Conservation (phyloP, 2,329 filamentous ascomycete genomes). For the Bipolaris oryzae region DNA sequence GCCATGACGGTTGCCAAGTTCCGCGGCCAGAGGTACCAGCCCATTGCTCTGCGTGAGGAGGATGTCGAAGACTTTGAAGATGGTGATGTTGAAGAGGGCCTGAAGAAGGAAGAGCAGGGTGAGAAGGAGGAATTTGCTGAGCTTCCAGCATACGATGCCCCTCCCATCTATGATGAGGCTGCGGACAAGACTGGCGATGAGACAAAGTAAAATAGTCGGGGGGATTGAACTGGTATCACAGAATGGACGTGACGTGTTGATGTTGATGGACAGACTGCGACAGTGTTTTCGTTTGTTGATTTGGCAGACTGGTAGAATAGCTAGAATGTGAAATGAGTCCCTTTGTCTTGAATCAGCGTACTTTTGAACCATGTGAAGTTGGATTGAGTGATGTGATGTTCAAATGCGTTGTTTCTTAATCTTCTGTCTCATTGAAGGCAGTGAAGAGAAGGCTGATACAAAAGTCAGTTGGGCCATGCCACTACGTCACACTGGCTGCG, state of each 20-base stretch:
- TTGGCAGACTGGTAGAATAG: constrained; percentile 4
- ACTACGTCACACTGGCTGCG: too few relatives aligned
- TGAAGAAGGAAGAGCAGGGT: constrained; percentile 21
- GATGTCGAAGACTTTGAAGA: constrained; percentile 38
- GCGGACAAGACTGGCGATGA: constrained; percentile 25
- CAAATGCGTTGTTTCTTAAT: neutral
- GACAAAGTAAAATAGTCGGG: constrained; percentile 21
- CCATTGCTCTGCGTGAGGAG: constrained; percentile 42
- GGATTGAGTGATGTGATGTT: neutral
- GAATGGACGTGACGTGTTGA: constrained; percentile 4
- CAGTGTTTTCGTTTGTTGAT: neutral
- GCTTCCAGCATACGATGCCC: constrained; percentile 46
- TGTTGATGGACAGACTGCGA: constrained; percentile 7
- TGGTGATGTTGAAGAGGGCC: constrained; percentile 25
- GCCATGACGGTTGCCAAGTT: constrained; percentile 65
- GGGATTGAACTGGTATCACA: neutral
- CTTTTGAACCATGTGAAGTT: neutral
- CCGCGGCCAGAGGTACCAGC: constrained; percentile 52
- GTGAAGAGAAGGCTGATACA: neutral
- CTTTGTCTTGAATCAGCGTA: constrained; percentile 1
- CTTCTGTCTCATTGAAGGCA: too few relatives aligned
- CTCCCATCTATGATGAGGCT: constrained; percentile 48
- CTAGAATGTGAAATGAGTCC: constrained; percentile 14
- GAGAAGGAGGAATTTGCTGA: constrained; percentile 46
- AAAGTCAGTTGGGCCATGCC: too few relatives aligned